Evolutionary conservation across 139 green algal genomes (phyloP).

Genomic region (Micractinium sp.): DNA sequence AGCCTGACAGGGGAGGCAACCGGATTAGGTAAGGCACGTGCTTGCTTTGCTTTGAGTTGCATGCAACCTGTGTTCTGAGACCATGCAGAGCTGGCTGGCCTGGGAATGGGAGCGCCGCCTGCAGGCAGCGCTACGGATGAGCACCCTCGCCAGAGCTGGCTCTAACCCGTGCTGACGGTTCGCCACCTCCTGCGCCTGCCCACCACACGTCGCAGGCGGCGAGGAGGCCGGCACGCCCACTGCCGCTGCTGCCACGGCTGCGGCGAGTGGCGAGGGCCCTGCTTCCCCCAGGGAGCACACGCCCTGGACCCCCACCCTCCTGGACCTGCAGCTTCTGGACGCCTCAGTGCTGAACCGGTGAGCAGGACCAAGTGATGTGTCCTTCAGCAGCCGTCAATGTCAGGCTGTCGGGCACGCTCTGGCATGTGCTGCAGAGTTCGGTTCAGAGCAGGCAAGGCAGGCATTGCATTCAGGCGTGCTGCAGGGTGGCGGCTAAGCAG

Average conservation of each 20-base stretch:
- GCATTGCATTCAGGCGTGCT: too few relatives aligned
- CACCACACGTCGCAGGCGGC: not conserved
- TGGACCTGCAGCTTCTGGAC: slow-evolving; percentile 9
- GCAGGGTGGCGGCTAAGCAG: too few relatives aligned
- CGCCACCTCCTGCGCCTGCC: not conserved
- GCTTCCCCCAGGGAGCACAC: too few relatives aligned
- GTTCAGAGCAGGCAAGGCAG: not conserved
- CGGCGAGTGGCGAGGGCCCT: not conserved
- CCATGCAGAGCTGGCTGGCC: too few relatives aligned
- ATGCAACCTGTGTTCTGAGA: too few relatives aligned
- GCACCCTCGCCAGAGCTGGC: too few relatives aligned
- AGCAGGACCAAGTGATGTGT: too few relatives aligned
- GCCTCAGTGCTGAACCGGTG: not conserved
- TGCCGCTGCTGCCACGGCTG: not conserved
- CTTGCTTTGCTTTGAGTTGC: not conserved
- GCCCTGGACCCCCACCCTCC: slow-evolving; percentile 17
- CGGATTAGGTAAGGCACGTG: not conserved
- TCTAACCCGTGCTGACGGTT: too few relatives aligned
- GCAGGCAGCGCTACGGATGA: too few relatives aligned
- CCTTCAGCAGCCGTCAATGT: too few relatives aligned
- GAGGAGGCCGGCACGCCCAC: not conserved
- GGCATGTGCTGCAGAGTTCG: not conserved
- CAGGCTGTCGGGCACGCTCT: not conserved
- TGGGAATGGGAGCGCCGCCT: too few relatives aligned
- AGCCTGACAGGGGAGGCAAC: not conserved